Evolutionary conservation across 2,329 filamentous ascomycete species (phyloP).

Genomic region (Davidsoniella eucalypti): DNA sequence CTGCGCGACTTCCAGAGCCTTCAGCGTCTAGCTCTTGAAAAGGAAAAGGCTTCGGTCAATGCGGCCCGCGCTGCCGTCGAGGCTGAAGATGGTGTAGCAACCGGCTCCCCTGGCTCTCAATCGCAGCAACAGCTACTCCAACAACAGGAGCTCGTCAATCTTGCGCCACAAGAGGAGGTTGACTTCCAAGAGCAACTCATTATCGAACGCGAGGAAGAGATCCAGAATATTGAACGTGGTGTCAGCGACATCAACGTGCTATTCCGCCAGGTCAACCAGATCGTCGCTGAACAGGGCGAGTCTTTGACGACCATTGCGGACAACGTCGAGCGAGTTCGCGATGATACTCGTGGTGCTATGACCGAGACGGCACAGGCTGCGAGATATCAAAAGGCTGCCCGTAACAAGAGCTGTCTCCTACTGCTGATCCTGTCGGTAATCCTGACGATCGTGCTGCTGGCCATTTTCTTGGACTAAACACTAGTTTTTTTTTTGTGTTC

Average conservation of each 20-base stretch:
- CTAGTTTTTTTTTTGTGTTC: constrained; percentile 12
- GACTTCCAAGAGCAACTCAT: constrained; percentile 96
- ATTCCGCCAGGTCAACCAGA: constrained; percentile 95
- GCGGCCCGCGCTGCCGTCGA: constrained; percentile 71
- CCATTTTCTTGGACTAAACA: constrained; percentile 56
- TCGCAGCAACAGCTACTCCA: constrained; percentile 34
- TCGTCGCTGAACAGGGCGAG: constrained; percentile 86
- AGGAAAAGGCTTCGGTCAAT: constrained; percentile 71
- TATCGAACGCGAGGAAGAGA: constrained; percentile 90
- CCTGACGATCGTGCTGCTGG: constrained; percentile 74
- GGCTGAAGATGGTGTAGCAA: constrained; percentile 26
- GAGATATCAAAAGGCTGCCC: constrained; percentile 84
- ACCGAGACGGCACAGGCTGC: constrained; percentile 71
- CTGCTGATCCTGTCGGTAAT: constrained; percentile 79
- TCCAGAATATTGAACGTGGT: constrained; percentile 91
- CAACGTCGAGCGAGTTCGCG: constrained; percentile 70
- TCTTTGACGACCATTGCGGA: constrained; percentile 73
- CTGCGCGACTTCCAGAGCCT: constrained; percentile 82
- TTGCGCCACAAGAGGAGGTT: constrained; percentile 85
- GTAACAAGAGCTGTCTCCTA: constrained; percentile 87
- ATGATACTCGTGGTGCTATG: constrained; percentile 73
- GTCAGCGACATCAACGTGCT: constrained; percentile 92
- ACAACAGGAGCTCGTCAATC: constrained; percentile 58
- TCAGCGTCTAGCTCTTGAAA: constrained; percentile 82
- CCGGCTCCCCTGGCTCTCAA: constrained; percentile 12